These are phyloP conservation scores for Phragmites australis DNA, from an alignment of 176 grass and related monocot species.

Conservation along the genomic window DNA sequence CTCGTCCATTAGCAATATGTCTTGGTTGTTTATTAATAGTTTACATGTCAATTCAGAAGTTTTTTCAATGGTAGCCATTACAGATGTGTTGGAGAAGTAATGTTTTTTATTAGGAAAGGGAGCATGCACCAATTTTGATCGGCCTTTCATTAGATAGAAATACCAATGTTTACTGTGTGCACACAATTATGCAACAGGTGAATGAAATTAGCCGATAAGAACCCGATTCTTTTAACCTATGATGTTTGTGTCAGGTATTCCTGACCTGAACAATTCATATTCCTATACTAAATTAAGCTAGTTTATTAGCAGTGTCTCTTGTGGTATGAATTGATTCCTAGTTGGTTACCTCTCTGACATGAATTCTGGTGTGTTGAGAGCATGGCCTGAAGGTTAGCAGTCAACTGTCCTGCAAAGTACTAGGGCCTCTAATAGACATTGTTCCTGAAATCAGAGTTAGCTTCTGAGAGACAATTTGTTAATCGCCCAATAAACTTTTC, in stretches of 20 bases:
- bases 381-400: neutral
- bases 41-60: neutral
- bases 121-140: neutral
- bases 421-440: neutral
- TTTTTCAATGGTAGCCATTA: too few relatives aligned
- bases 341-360: neutral
- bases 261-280: neutral
- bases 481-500: neutral
- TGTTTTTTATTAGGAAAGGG: neutral
- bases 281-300: neutral
- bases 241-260: neutral
- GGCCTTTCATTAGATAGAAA: neutral
- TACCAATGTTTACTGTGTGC: neutral
- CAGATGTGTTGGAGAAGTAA: too few relatives aligned
- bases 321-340: neutral
- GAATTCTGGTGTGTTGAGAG: neutral
- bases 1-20: neutral
- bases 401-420: neutral
- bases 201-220: neutral
- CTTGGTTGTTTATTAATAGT: too few relatives aligned
- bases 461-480: neutral
- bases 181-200: neutral
- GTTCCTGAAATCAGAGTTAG: neutral
- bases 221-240: too few relatives aligned
- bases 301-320: neutral